A percentile compares a stretch with the other conserved stretches of the same genome.
These are phyloP conservation scores for Strobilomyces dryophilus DNA, from an alignment of 768 basidiomycete species.

Conservation along the genomic window DNA sequence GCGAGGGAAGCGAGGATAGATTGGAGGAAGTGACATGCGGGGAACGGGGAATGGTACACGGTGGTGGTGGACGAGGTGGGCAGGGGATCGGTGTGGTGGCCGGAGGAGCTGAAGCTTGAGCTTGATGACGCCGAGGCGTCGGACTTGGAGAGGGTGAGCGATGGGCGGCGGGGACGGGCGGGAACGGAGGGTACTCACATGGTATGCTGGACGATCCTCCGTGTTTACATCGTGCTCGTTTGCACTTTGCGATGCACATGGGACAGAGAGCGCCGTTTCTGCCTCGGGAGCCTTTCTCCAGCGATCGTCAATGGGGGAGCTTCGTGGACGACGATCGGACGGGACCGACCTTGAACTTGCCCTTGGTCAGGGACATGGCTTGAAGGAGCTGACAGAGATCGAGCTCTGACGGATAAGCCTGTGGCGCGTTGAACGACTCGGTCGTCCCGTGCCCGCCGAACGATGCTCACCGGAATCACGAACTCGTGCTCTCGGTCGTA, in stretches of 20 bases:
- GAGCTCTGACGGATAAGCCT: slow-evolving; percentile 32
- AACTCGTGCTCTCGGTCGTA: slow-evolving; percentile 18
- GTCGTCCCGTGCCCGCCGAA: background rate
- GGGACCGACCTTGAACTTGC: slow-evolving; percentile 29
- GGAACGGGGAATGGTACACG: slow-evolving; percentile 17
- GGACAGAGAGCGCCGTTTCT: slow-evolving; percentile 20
- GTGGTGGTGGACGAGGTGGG: slow-evolving; percentile 13
- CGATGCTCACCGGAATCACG: slow-evolving; percentile 20
- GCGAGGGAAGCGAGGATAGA: slow-evolving; percentile 55
- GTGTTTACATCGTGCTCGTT: slow-evolving; percentile 40
- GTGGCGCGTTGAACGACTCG: background rate
- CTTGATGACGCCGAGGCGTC: slow-evolving; percentile 44
- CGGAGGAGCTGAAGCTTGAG: slow-evolving; percentile 39
- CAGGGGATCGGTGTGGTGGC: slow-evolving; percentile 11
- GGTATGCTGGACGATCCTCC: slow-evolving; percentile 44
- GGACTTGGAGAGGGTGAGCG: slow-evolving; percentile 30
- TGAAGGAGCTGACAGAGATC: slow-evolving; percentile 53
- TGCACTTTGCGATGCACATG: slow-evolving; percentile 29
- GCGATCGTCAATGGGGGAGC: slow-evolving; percentile 15
- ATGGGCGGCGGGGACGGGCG: background rate
- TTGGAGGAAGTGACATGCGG: slow-evolving; percentile 62
- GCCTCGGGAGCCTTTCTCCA: slow-evolving; percentile 33
- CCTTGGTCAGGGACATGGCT: slow-evolving; percentile 44
- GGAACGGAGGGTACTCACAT: slow-evolving; percentile 27
- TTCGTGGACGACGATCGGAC: background rate